A percentile compares a stretch with the other conserved stretches of the same genome.
Conservation (phyloP, 768 basidiomycete species). For the Daedalea quercina region DNA sequence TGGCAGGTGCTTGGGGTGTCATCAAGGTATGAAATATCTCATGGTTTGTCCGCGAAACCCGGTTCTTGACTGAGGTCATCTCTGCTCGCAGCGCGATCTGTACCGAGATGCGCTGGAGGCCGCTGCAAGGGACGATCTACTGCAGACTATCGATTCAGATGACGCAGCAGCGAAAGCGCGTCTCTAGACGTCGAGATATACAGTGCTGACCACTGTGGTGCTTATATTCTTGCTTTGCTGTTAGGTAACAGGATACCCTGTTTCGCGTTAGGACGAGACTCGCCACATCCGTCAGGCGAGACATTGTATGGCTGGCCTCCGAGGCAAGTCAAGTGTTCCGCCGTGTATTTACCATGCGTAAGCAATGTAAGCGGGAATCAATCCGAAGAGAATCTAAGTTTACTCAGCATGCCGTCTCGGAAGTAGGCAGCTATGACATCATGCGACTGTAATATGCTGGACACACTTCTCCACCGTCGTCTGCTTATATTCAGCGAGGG, state of each 20-base stretch:
- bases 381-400: not conserved
- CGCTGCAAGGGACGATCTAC: conserved; percentile 28
- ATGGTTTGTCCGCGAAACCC: not conserved
- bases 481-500: too few species aligned
- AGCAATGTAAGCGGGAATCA: not conserved
- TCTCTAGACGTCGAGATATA: conserved; percentile 19
- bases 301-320: too few species aligned
- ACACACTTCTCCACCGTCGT: too few species aligned
- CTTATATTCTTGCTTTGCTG: too few species aligned
- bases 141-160: conserved; percentile 31
- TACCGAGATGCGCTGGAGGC: conserved; percentile 49
- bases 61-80: not conserved
- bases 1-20: conserved; percentile 64
- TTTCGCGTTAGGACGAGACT: too few species aligned
- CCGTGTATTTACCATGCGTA: too few species aligned
- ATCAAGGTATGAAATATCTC: conserved; percentile 61
- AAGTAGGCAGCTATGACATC: too few species aligned
- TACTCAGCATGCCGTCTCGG: not conserved
- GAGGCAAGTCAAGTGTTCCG: too few species aligned
- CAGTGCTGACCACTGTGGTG: too few species aligned
- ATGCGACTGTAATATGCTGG: too few species aligned
- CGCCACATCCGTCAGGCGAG: too few species aligned
- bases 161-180: conserved; percentile 45
- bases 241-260: too few species aligned
- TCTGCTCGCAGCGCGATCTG: conserved; percentile 37